phyloP scores from a whole-genome alignment of 2,329 filamentous ascomycete genomes.

The Xylogone sp. region DNA sequence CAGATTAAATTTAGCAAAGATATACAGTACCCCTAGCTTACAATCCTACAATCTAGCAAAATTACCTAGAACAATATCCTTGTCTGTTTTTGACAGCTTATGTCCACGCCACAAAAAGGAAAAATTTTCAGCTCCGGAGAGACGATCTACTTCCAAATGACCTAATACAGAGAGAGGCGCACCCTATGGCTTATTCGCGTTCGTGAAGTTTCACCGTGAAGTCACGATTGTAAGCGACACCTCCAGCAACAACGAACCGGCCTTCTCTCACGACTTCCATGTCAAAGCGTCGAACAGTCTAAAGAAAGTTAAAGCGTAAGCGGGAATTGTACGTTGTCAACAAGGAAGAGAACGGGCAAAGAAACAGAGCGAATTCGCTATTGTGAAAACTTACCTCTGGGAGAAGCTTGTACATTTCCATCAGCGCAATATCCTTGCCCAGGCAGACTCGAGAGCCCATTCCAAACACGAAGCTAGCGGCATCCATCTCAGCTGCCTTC shows the following conservation, averaged over 20 bases:
- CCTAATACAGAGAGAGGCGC: too few relatives aligned
- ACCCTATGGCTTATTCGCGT: neutral
- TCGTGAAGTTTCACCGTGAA: conserved; percentile 7
- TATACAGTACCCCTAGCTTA: too few relatives aligned
- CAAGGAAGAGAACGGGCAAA: neutral
- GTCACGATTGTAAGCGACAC: conserved; percentile 15
- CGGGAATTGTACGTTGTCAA: too few relatives aligned
- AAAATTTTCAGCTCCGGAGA: too few relatives aligned
- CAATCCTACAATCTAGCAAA: too few relatives aligned
- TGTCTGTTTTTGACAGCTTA: too few relatives aligned
- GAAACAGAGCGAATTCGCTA: neutral
- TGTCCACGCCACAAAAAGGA: too few relatives aligned
- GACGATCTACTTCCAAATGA: too few relatives aligned
- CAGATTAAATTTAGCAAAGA: too few relatives aligned
- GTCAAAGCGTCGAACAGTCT: conserved; percentile 12
- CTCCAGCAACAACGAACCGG: conserved; percentile 15
- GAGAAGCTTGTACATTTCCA: conserved; percentile 21
- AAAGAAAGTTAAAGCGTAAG: too few relatives aligned
- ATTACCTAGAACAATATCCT: too few relatives aligned
- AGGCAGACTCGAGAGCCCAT: conserved; percentile 17
- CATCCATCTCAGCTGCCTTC: conserved; percentile 8
- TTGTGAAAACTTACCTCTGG: conserved; percentile 13
- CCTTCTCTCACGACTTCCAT: conserved; percentile 14
- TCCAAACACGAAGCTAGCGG: conserved; percentile 17
- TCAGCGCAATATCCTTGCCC: conserved; percentile 21